Evolutionary conservation across 495 filamentous ascomycete species (phyloP), one percentile per base, ranked within the genome.

Genomic region (Xylaria nigripes): DNA sequence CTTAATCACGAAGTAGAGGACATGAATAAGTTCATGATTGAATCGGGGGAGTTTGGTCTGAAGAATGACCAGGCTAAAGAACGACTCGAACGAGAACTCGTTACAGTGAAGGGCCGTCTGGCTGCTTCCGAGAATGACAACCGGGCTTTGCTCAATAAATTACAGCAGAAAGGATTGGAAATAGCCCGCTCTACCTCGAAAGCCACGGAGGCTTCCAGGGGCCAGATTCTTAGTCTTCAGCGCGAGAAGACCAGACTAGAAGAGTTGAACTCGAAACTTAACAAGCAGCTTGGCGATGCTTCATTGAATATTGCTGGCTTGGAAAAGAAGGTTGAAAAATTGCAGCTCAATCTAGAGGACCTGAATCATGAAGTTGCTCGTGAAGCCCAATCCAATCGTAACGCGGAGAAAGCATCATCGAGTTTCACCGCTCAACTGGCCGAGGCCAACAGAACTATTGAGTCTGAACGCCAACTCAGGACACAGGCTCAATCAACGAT

Each of bases 51-150:
- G 55, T 95, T 90, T 70, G 87, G 88, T 41, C 73, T 88, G 38
- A 85, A 86, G 55, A 86, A 95, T 62, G 93, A 98, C 67, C 85
- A 95, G 60, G 85, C 92, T 42, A 96, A 96, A 63, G 89, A 96
- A 64, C 85, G 94, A 6, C 73, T 95, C 6, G 92, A 96, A 64
- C 79, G 89, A 40, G 93, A 98, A 64, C 77, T 95, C n/a, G 86
- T 90, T 30, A 95, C 91, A 1, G 80, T 96, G 36, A 95, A 92
- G 63, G 91, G 92, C 52, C 84, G 93, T 25, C 77, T 98, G 46
- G 81, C 85, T 12, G 93, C 93, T 25, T 97, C 93, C 0, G 93
- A 98, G 62, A 96, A 97, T 62, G 93, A 97, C 70, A 97, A 97
- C 61, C 85, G 89, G n/a, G 84, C 90, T 32, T 75, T 98, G 0